phyloP scores from a whole-genome alignment of 148 eudicot genomes.

The Beta vulgaris region DNA sequence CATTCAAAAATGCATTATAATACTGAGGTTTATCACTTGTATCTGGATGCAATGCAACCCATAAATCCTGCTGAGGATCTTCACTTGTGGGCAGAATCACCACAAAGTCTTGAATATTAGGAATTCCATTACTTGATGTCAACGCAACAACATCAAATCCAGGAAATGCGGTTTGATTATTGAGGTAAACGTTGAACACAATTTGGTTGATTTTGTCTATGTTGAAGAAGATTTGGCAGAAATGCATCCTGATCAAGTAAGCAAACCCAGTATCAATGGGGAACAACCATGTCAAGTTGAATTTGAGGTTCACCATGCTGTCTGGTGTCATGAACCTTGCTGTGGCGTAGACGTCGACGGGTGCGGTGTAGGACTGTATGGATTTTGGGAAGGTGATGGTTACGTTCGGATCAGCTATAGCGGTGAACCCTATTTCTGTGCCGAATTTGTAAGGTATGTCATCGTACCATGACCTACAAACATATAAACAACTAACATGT shows the following conservation, averaged over 20 bases:
- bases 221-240: slow-evolving; percentile 54
- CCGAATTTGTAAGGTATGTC: slow-evolving; percentile 57
- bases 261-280: slow-evolving; percentile 63
- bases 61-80: slow-evolving; percentile 55
- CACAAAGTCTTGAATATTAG: slow-evolving; percentile 53
- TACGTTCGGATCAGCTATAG: slow-evolving; percentile 32
- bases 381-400: slow-evolving; percentile 40
- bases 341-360: slow-evolving; percentile 65
- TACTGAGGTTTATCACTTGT: slow-evolving; percentile 32
- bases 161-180: slow-evolving; percentile 60
- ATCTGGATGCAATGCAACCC: slow-evolving; percentile 70
- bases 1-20: slow-evolving; percentile 73
- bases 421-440: slow-evolving; percentile 52
- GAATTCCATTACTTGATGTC: slow-evolving; percentile 44
- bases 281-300: slow-evolving; percentile 73
- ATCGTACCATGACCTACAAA: slow-evolving; percentile 61
- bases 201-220: slow-evolving; percentile 52
- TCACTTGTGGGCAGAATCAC: slow-evolving; percentile 46
- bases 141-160: slow-evolving; percentile 56
- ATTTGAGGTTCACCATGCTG: slow-evolving; percentile 42
- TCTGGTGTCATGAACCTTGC: slow-evolving; percentile 75
- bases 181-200: slow-evolving; percentile 58
- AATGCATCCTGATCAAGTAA: slow-evolving; percentile 88
- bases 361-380: slow-evolving; percentile 62
- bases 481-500: neutral